Percentiles rank a stretch among this genome's conserved stretches.
Conservation (phyloP, 140 eudicot genomes). For the Senecio squalidus region DNA sequence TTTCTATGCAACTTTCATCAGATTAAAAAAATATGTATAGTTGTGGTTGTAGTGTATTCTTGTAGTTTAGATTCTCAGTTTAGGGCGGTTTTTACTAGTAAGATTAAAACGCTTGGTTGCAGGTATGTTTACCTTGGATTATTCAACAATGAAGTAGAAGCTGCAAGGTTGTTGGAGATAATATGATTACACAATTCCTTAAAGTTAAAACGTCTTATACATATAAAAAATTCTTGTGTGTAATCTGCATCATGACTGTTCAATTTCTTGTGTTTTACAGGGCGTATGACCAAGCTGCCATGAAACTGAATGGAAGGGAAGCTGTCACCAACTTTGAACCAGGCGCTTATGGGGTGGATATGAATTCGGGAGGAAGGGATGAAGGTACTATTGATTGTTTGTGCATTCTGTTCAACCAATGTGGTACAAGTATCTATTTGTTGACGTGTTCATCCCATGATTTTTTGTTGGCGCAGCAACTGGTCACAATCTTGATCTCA, state of each 20-base stretch:
- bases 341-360: conserved; percentile 33
- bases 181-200: conserved; percentile 18
- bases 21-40: background rate
- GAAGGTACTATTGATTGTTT: conserved; percentile 41
- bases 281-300: conserved; percentile 85
- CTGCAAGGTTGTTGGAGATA: conserved; percentile 68
- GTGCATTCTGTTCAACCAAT: background rate
- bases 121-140: conserved; percentile 88
- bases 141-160: conserved; percentile 74
- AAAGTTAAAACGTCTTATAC: conserved; percentile 4
- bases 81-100: conserved; percentile 37
- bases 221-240: conserved; percentile 9
- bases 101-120: conserved; percentile 52
- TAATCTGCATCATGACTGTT: conserved; percentile 17
- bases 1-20: conserved; percentile 16
- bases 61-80: background rate
- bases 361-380: conserved; percentile 19
- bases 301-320: conserved; percentile 53
- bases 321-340: conserved; percentile 76
- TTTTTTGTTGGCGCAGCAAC: conserved; percentile 27
- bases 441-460: background rate
- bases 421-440: background rate
- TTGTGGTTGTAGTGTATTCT: background rate
- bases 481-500: conserved; percentile 63
- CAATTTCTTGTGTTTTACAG: conserved; percentile 42